Evolutionary conservation across 345 rosid genomes (phyloP).

Genomic region (Cardamine chenopodiifolia): DNA sequence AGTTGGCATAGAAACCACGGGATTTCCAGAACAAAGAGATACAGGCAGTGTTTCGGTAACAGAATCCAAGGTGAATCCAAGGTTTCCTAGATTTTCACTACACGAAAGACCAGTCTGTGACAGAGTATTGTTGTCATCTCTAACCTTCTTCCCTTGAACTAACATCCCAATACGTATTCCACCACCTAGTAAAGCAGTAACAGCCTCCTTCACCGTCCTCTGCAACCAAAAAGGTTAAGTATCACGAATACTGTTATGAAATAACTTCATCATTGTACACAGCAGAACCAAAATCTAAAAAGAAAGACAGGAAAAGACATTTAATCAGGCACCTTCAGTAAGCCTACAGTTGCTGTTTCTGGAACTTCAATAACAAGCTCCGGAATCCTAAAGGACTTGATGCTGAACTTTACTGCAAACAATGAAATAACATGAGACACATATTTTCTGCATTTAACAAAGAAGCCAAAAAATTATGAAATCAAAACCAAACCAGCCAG

Average conservation of each 20-base stretch:
- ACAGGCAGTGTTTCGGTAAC: conserved; percentile 42
- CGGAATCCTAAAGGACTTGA: conserved; percentile 84
- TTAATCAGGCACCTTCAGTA: conserved; percentile 68
- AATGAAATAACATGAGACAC: conserved; percentile 30
- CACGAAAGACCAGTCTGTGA: conserved; percentile 76
- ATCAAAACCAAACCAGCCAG: conserved; percentile 17
- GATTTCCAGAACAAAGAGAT: conserved; percentile 53
- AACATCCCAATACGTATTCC: conserved; percentile 78
- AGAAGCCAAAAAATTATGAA: conserved; percentile 28
- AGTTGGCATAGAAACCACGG: conserved; percentile 42
- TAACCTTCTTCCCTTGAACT: conserved; percentile 85
- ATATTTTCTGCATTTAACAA: conserved; percentile 45
- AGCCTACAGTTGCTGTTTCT: conserved; percentile 78
- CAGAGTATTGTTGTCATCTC: conserved; percentile 80
- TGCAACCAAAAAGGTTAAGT: conserved; percentile 38
- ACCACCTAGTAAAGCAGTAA: conserved; percentile 74
- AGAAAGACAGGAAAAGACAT: neutral
- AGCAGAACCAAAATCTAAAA: neutral
- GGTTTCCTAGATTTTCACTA: conserved; percentile 57
- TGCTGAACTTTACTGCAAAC: conserved; percentile 83
- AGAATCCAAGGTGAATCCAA: conserved; percentile 90
- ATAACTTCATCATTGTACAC: conserved; percentile 10
- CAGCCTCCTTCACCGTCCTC: conserved; percentile 84
- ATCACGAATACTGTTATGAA: neutral
- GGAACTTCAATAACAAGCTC: conserved; percentile 91